Evolutionary conservation across 1,139 yeast species (phyloP).

Genomic region (Geotrichum phurueaensis): DNA sequence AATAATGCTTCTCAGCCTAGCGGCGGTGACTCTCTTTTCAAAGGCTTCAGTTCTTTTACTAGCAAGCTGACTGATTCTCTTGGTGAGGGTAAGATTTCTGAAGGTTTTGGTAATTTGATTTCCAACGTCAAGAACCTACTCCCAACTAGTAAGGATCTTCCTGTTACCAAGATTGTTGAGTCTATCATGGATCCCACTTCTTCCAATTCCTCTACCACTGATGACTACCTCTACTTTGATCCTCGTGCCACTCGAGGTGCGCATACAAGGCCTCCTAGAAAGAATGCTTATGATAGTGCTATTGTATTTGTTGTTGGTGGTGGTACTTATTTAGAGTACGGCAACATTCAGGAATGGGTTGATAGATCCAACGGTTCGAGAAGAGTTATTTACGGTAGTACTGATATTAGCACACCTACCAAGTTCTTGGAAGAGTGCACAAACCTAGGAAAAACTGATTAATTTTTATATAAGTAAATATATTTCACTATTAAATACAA

Average conservation of each 20-base stretch:
- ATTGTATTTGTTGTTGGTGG: conserved; percentile 94
- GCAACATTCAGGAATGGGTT: conserved; percentile 89
- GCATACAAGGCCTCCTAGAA: conserved; percentile 80
- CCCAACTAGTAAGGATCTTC: conserved; percentile 82
- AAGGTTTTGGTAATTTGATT: conserved; percentile 84
- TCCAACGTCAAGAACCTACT: conserved; percentile 80
- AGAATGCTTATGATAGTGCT: conserved; percentile 74
- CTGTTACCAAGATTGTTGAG: conserved; percentile 85
- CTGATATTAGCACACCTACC: conserved; percentile 69
- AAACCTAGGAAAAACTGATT: conserved; percentile 41
- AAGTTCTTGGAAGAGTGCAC: conserved; percentile 72
- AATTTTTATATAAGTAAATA: neutral
- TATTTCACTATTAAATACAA: neutral
- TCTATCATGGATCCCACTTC: conserved; percentile 83
- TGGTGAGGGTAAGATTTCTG: conserved; percentile 54
- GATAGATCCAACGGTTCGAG: conserved; percentile 36
- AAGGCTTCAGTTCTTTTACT: conserved; percentile 71
- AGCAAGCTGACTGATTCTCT: conserved; percentile 64
- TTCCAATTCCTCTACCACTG: conserved; percentile 44
- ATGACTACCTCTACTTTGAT: conserved; percentile 84
- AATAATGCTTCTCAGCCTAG: conserved; percentile 22
- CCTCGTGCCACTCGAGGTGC: conserved; percentile 84
- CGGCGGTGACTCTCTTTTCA: conserved; percentile 43
- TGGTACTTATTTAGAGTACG: conserved; percentile 90
- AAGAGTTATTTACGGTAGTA: conserved; percentile 77